Evolutionary conservation across 1,139 yeast species (phyloP), one percentile per base, ranked within the genome.

Genomic region (Taphrina wiesneri): DNA sequence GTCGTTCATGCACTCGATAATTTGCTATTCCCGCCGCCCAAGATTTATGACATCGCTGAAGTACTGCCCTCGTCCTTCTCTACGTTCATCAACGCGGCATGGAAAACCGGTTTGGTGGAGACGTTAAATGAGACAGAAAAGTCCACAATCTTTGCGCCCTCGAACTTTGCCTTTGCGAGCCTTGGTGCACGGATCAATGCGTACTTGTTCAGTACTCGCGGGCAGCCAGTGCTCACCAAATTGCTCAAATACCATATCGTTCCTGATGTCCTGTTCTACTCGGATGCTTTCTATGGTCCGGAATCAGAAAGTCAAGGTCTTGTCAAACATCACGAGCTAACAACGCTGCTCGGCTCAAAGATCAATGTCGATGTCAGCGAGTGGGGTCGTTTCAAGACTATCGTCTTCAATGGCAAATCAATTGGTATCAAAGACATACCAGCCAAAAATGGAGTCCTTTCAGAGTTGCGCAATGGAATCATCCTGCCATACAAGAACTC

Each of bases 71-170:
- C 56, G 4, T 39, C 53, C 25, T 67, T 49, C 60, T 34, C 60
- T 23, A 66, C 69, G n/a, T 67, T 67, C 59, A 32, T 53, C 54
- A 34, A 57, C 43, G 68, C 69, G 13, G 59, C 67, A n/a, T 63
- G 67, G 69, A 51, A 57, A 57, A 62, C 69, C 21, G 69, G 69
- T 32, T 30, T 66, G 19, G 53, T 56, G 25, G 28, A 54, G 61
- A 46, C 63, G 0, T 25, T 67, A 41, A 67, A 67, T 21, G 60
- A 56, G 45, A 56, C 67, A 32, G 54, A 60, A 32, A 53, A 60
- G 23, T 49, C 59, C 9, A 67, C 69, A 17, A 62, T 67, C 30
- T 67, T 67, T 51, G 69, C 68, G 5, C 69, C 69, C n/a, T 36
- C 65, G n/a, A 67, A 66, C 47, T 32, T 15, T 21, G 69, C 67